These are phyloP conservation scores for Sporobolomyces roseus DNA, from an alignment of 768 basidiomycete species.

Conservation along the genomic window DNA sequence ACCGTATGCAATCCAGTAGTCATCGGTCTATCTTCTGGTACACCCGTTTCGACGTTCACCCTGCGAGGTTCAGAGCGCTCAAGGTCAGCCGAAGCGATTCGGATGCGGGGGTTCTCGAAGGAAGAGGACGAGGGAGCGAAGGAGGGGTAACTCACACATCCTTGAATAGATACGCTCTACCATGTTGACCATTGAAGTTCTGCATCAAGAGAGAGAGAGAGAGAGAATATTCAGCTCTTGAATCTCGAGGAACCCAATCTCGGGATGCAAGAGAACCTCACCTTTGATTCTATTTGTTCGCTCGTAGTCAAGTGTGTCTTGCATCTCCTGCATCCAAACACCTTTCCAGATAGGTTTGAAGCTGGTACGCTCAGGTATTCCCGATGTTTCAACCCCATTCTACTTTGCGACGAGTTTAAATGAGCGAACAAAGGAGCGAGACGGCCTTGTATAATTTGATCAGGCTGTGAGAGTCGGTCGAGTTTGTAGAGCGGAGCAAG, in stretches of 20 bases:
- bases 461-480: too few species aligned
- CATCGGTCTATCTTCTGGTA: slow-evolving; percentile 88
- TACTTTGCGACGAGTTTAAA: too few species aligned
- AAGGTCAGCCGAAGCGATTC: not conserved
- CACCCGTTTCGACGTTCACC: slow-evolving; percentile 86
- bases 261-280: slow-evolving; percentile 48
- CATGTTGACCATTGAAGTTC: slow-evolving; percentile 97
- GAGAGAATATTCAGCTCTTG: not conserved
- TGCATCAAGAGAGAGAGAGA: slow-evolving; percentile 48
- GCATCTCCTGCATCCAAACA: slow-evolving; percentile 83
- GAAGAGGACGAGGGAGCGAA: not conserved
- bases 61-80: slow-evolving; percentile 51
- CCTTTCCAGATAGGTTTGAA: slow-evolving; percentile 51
- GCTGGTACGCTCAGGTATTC: slow-evolving; percentile 72
- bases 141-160: slow-evolving; percentile 66
- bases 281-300: slow-evolving; percentile 84
- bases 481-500: too few species aligned
- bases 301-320: slow-evolving; percentile 87
- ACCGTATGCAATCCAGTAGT: slow-evolving; percentile 95
- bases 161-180: slow-evolving; percentile 89
- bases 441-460: too few species aligned
- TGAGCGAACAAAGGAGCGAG: too few species aligned
- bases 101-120: not conserved
- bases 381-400: slow-evolving; percentile 88
- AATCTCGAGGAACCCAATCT: not conserved